Evolutionary conservation across 805 yeast species (phyloP), one percentile per base, ranked within the genome.

Genomic region (Ogataea nonfermentans): DNA sequence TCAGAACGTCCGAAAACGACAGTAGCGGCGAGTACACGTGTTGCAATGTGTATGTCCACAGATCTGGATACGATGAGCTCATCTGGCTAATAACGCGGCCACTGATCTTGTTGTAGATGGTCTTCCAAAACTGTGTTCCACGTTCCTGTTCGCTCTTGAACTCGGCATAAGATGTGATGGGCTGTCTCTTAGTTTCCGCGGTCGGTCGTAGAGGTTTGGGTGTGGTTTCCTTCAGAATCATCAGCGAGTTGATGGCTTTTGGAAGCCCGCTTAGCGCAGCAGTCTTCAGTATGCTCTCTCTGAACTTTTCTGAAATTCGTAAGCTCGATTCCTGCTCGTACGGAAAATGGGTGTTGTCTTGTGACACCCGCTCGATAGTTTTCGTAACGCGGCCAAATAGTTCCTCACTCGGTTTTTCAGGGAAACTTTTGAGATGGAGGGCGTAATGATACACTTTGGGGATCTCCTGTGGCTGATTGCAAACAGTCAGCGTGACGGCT

Each of bases 201-300:
- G 14, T 14, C 4, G 67, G 68, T 9, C 75, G 56, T 20, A 79
- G 55, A 12, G 40, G 35, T 2, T 25, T 16, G 2, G 96, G 95
- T 0, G 95, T 85, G 1, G 70, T 78, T 19, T 73, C 73, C 44
- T 76, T 77, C 41, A 89, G 66, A 12, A 71, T 68, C 51, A 76
- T 81, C 53, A 90, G 63, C 1, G 95, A 74, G 59, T 89, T 90
- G 59, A 90, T 90, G 2, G 89, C 76, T 50, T 81, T 81, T 1
- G 97, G 97, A 10, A 89, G 68, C 0, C 97, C 97, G 11, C 80
- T 77, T 32, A 90, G 64, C 0, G 95, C 95, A 0, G 84, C 73
- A 3, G 87, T 71, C 55, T 89, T 90, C 53, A 90, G 64, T 3
- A 90, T 64, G 7, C 89, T 80, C 53, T 90, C 97, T 44, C 95